These are phyloP conservation scores for Monilinia aucupariae DNA, from an alignment of 2,329 filamentous ascomycete genomes.

Conservation along the genomic window DNA sequence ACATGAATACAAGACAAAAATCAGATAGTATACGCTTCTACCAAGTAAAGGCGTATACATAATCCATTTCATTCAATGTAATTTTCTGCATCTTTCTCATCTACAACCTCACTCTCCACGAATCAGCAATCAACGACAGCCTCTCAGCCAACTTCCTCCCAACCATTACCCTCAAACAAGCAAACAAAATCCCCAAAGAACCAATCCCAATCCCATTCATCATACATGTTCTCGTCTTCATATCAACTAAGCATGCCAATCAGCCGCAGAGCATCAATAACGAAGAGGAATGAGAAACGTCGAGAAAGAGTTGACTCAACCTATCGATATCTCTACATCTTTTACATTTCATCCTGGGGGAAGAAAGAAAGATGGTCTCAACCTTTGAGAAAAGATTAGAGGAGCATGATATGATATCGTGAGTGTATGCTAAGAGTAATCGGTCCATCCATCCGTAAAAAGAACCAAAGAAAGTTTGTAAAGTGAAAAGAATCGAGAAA, in stretches of 20 bases:
- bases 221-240: background rate
- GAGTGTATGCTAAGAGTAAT: background rate
- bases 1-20: no score
- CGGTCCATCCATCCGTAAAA: background rate
- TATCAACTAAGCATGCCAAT: background rate
- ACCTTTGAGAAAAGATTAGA: background rate
- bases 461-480: background rate
- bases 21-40: no score
- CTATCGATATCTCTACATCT: background rate
- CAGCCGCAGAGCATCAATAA: background rate
- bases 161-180: background rate
- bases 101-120: background rate
- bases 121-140: no score
- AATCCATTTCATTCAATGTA: background rate
- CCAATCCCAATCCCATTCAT: background rate
- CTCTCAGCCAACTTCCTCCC: background rate
- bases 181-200: background rate
- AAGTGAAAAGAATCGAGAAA: background rate
- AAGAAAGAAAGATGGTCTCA: constrained; percentile 8
- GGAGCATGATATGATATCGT: background rate
- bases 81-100: background rate
- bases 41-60: no score
- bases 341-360: background rate
- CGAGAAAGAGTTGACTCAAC: background rate
- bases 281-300: background rate